Evolutionary conservation across 495 filamentous ascomycete genomes (phyloP).

Genomic region (Bacidia rubella): DNA sequence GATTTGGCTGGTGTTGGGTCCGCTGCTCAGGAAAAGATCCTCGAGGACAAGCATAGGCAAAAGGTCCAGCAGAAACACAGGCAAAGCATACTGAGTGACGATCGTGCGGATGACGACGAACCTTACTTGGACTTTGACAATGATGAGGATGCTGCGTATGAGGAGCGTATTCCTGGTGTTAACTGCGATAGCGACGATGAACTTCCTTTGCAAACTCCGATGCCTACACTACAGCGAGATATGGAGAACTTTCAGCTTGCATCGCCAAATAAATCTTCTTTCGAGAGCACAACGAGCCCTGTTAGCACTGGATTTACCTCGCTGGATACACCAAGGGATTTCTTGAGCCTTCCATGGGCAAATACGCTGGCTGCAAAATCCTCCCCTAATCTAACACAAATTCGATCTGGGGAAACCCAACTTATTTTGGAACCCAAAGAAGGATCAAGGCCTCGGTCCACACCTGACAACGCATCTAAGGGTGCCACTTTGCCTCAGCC

Average conservation of each 20-base stretch:
- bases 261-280: conserved; percentile 34
- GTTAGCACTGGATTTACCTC: conserved; percentile 29
- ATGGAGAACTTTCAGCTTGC: conserved; percentile 41
- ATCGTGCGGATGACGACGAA: conserved; percentile 54
- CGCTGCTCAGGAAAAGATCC: conserved; percentile 60
- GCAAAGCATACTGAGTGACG: conserved; percentile 22
- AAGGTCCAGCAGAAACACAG: conserved; percentile 40
- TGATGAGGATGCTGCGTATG: conserved; percentile 56
- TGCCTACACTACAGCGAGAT: conserved; percentile 31
- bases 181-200: conserved; percentile 38
- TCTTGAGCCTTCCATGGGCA: conserved; percentile 30
- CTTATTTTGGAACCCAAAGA: conserved; percentile 3
- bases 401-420: background rate
- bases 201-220: background rate
- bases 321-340: conserved; percentile 40
- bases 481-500: conserved; percentile 2
- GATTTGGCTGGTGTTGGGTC: conserved; percentile 70
- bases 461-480: conserved; percentile 17
- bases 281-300: conserved; percentile 27
- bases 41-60: conserved; percentile 76
- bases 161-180: conserved; percentile 64
- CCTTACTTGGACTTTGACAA: conserved; percentile 41
- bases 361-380: conserved; percentile 26
- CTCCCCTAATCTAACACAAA: conserved; percentile 1
- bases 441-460: conserved; percentile 6